Base-by-base conservation (phyloP, 1,139 yeast genomes). In the Magnusiomyces suaveolens region DNA sequence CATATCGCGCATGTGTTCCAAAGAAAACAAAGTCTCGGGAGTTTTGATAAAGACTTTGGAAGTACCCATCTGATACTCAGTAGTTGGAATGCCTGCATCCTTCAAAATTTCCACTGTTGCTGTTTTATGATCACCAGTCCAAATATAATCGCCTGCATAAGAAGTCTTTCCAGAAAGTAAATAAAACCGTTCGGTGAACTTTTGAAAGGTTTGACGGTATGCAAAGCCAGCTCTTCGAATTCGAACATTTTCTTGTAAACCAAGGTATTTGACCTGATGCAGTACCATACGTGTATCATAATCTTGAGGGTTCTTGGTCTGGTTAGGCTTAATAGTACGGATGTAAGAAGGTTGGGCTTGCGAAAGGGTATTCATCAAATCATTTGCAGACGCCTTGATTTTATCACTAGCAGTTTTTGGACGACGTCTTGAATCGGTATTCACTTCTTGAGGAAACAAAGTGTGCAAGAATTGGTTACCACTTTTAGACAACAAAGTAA, bases 181-280 rank as follows among this genome's bases (percentile, higher is more conserved):
- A 69, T 88, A 92, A 69, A 94, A 94, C 65, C 98, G 77, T 71
- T 94, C 97, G n/a, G 89, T 97, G 68, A 94, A 94, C 69, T 90
- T 89, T 56, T 92, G 97, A 72, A 90, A 94, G 0, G 97, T 87
- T 60, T 95, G 96, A 72, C 99, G 84, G 66, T 90, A 92, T 1
- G 99, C 98, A 71, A 94, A 94, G 52, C 99, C 99, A 0, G 99
- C 98, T 74, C 98, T 85, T 75, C 98, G 82, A 62, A 94, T 94
- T 61, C 98, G 81, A 49, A 94, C 97, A 69, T 94, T 94, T 70
- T 94, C 98, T 66, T 92, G 94, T 69, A 94, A 76, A 67, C 99
- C 99, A 63, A 94, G 78, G 68, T 94, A 94, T 67, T 94, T 94
- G 60, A 94, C 84, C 73, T 94, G 99, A 72, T 94, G 98, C 62